Conservation (phyloP, 768 basidiomycete species). For the Tulasnella sp. region DNA sequence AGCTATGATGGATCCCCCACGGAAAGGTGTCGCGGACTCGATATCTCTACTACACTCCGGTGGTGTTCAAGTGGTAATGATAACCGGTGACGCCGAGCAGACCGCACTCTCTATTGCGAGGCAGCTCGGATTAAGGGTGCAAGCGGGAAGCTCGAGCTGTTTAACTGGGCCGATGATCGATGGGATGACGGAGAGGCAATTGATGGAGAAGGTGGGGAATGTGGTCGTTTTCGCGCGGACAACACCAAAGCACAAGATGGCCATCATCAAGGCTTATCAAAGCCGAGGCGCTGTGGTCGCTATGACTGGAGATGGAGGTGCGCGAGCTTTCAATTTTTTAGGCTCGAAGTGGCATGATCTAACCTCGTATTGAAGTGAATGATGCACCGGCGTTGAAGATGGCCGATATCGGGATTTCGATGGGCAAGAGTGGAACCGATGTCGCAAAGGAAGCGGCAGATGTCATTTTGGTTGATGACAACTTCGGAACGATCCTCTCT, state of each 20-base stretch:
- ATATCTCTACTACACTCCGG: slow-evolving; percentile 69
- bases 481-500: slow-evolving; percentile 87
- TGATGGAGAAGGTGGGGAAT: slow-evolving; percentile 64
- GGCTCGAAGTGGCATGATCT: neutral
- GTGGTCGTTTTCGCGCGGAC: slow-evolving; percentile 90
- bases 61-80: slow-evolving; percentile 96
- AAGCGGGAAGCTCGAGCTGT: slow-evolving; percentile 30
- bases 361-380: slow-evolving; percentile 48
- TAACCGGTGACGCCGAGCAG: slow-evolving; percentile 87
- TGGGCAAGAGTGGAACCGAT: slow-evolving; percentile 98
- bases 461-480: slow-evolving; percentile 93
- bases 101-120: slow-evolving; percentile 84
- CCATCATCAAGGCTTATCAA: slow-evolving; percentile 91
- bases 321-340: slow-evolving; percentile 22
- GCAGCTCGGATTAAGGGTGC: slow-evolving; percentile 70
- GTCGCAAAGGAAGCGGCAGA: slow-evolving; percentile 98
- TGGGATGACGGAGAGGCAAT: slow-evolving; percentile 64
- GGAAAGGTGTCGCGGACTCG: slow-evolving; percentile 86
- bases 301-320: slow-evolving; percentile 96
- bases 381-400: slow-evolving; percentile 94
- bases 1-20: slow-evolving; percentile 91
- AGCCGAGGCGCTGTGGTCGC: slow-evolving; percentile 80
- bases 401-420: slow-evolving; percentile 96
- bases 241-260: slow-evolving; percentile 96
- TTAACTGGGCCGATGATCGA: slow-evolving; percentile 81